Evolutionary conservation across 2,329 filamentous ascomycete species (phyloP), one percentile per base, ranked within the genome.

Genomic region (Fusarium continuum): DNA sequence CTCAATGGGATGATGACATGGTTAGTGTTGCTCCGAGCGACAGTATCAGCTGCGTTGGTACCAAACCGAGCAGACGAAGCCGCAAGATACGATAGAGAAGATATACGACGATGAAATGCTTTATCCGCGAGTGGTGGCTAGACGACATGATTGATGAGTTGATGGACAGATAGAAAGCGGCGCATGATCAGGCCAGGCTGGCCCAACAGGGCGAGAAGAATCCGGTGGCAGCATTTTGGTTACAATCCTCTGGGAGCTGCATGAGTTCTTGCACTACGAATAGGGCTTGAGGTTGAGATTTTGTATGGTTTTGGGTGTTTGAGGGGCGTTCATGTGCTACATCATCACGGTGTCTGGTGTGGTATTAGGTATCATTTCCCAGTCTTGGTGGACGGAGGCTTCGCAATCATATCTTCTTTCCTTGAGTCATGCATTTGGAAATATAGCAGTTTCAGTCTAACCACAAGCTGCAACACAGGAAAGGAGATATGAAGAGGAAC

Each of bases 1-100:
- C 74, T 8, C 70, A 74, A 34, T 79, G 77, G 72, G 79, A 83
- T 9, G 80, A 83, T 32, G 83, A 86, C 62, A 73, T 75, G 46
- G 80, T 78, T 43, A 87, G 83, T 65, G 76, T 88, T 29, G 84
- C 81, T 36, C 86, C 86, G 2, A 83, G 81, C 66, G 86, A 88
- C 70, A 88, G 85, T 68, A 86, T 88, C 52, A 87, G 85, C 70
- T 85, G 83, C 64, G 79, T 87, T n/a, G 85, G 84, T 19, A 79
- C 66, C 56, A 72, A 70, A 49, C 70, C 55, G 64, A 66, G 69
- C 54, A 63, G 71, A 44, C 64, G 63, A 38, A 70, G 65, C 36
- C 68, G 68, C 38, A 71, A 64, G 45, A 64, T 64, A 53, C 55
- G 67, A 63, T 72, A 52, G 45, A 31, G 36, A 47, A 44, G 40